phyloP scores from a whole-genome alignment of 2,329 filamentous ascomycete genomes.

The Alternaria triticina region DNA sequence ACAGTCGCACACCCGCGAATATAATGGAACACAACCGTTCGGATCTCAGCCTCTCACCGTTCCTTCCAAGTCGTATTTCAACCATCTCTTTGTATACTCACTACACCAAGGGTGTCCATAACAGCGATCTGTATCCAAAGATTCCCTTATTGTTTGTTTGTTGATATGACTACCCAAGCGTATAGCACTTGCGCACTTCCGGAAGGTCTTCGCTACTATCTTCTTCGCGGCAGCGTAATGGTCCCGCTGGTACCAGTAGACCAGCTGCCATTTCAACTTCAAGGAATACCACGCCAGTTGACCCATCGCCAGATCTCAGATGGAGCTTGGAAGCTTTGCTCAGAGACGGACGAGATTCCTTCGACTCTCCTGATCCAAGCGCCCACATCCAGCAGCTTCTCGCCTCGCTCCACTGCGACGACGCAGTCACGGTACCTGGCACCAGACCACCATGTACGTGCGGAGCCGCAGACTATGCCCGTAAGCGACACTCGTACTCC shows the following conservation, averaged over 20 bases:
- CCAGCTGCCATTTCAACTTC: slow-evolving; percentile 51
- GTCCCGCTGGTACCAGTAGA: slow-evolving; percentile 53
- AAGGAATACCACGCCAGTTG: slow-evolving; percentile 46
- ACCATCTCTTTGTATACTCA: not conserved
- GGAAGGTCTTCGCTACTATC: slow-evolving; percentile 43
- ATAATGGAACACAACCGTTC: not conserved
- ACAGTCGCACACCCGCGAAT: slow-evolving; percentile 1
- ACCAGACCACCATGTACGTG: slow-evolving; percentile 26
- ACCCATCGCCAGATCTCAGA: slow-evolving; percentile 32
- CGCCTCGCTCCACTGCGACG: not conserved
- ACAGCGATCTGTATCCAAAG: not conserved
- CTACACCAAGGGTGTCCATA: not conserved
- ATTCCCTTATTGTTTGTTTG: not conserved
- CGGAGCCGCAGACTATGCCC: not conserved
- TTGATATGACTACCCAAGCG: slow-evolving; percentile 8
- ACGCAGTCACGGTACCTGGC: slow-evolving; percentile 15
- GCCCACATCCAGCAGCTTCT: not conserved
- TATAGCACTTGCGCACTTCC: slow-evolving; percentile 6
- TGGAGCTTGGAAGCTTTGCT: slow-evolving; percentile 33
- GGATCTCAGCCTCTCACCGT: not conserved
- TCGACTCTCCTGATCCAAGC: slow-evolving; percentile 13
- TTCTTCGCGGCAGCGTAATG: slow-evolving; percentile 44
- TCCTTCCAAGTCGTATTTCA: not conserved
- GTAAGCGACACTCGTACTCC: not conserved
- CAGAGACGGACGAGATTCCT: slow-evolving; percentile 19